phyloP scores from a whole-genome alignment of 1,284 basidiomycete genomes.

The Sporisorium exsertum region DNA sequence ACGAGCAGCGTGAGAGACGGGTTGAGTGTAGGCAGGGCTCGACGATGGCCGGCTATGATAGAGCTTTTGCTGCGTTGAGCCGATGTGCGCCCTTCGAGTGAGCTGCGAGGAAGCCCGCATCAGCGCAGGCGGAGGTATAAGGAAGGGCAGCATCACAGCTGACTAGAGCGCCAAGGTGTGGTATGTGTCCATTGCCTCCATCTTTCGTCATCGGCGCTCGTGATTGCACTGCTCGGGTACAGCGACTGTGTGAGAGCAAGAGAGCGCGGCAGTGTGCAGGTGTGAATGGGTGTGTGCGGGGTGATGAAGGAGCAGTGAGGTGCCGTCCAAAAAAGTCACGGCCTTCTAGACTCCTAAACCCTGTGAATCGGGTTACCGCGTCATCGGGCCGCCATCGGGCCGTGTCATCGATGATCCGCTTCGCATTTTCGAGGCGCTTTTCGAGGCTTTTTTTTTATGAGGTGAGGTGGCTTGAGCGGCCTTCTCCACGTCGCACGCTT shows the following conservation, averaged over 20 bases:
- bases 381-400: no score
- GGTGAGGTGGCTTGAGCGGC: no score
- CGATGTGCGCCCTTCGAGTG: background rate
- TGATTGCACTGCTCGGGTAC: no score
- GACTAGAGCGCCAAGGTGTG: background rate
- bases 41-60: background rate
- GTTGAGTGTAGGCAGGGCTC: background rate
- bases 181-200: slow-evolving; percentile 4
- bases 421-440: no score
- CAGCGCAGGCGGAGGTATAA: slow-evolving; percentile 8
- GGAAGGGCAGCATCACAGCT: slow-evolving; percentile 23
- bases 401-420: no score
- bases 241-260: background rate
- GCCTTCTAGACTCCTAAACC: no score
- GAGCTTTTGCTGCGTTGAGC: background rate
- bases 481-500: no score
- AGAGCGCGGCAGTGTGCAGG: no score
- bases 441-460: no score
- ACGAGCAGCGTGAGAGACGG: background rate
- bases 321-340: no score
- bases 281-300: background rate
- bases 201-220: slow-evolving; percentile 1
- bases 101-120: slow-evolving; percentile 10
- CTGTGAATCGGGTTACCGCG: no score
- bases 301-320: no score